Base-by-base conservation (phyloP, 106 monocot genomes). In the Platanthera guangdongensis region DNA sequence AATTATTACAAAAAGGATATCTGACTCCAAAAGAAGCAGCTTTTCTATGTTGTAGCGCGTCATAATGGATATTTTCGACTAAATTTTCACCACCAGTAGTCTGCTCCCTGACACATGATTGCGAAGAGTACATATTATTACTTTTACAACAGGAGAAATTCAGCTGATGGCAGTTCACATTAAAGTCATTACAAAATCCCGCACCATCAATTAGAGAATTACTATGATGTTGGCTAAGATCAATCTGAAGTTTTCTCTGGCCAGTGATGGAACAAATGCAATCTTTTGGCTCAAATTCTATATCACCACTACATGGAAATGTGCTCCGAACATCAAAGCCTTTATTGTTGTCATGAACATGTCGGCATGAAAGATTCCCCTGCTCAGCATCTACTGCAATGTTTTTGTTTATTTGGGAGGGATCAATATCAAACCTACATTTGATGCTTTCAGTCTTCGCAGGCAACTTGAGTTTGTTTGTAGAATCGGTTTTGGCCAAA, bases 181-280 rank as follows among this genome's bases (percentile, higher is more conserved):
- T 63, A 57, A 39, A 30, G 11, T 76, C 71, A 50, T 80, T 57
- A 75, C 80, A 74, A 78, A 12, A 49, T 48, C 71, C 48, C 18
- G 39, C 53, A 7, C 62, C 67, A 73, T 11, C 53, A 49, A 55
- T 57, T 75, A 68, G 71, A 64, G 80, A 68, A 75, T 75, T 77
- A 71, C 72, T 75, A 72, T 45, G 51, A 49, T 64, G 70, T 80
- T 48, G 54, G 53, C 84, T 81, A 19, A 78, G n/a, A 76, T 49
- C 75, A 51, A 76, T 69, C 15, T 78, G 46, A 62, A 79, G 69
- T 39, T 71, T 71, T 50, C 62, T 46, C 49, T 77, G 69, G 45
- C 39, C 57, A 77, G 64, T 57, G 57, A 9, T 53, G 32, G 12
- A 49, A 67, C 76, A 79, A 79, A 39, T 10, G 52, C 47, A 51